These are phyloP conservation scores for Polytrichum commune DNA, from an alignment of 225 moss, liverwort and hornwort genomes.

Conservation along the genomic window DNA sequence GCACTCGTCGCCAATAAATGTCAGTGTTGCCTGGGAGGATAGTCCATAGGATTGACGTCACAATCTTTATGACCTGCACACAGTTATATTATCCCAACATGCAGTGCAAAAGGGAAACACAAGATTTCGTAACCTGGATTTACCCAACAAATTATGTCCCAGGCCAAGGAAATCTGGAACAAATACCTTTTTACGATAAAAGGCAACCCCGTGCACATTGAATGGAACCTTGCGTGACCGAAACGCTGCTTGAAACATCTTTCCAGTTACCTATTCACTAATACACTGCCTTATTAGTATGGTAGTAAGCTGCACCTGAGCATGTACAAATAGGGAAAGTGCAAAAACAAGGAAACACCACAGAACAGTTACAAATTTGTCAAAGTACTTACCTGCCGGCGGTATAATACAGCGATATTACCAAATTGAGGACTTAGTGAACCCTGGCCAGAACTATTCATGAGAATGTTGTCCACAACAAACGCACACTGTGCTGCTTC, in stretches of 20 bases:
- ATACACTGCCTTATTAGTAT: conserved; percentile 1
- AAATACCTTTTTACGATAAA: conserved; percentile 83
- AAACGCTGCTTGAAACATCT: conserved; percentile 75
- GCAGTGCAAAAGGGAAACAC: neutral
- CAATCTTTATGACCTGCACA: conserved; percentile 76
- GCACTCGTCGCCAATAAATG: conserved; percentile 60
- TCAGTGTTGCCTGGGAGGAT: conserved; percentile 75
- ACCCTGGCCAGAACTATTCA: conserved; percentile 47
- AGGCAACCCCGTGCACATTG: conserved; percentile 93
- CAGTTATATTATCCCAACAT: neutral
- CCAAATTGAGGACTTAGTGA: conserved; percentile 50
- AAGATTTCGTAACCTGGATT: neutral
- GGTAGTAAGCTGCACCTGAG: too few species aligned
- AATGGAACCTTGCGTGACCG: conserved; percentile 91
- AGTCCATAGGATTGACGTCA: conserved; percentile 72
- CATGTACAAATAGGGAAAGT: too few species aligned
- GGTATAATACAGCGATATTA: conserved; percentile 78
- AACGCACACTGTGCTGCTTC: conserved; percentile 81
- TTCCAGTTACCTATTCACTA: conserved; percentile 71
- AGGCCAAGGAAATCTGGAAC: too few species aligned
- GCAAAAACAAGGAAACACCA: too few species aligned
- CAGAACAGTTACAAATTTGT: neutral
- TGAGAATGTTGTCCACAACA: conserved; percentile 75
- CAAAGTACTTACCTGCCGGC: conserved; percentile 74
- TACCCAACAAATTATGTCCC: neutral